Evolutionary conservation across 306 rosid species (phyloP).

Genomic region (Lithocarpus polystachyus): DNA sequence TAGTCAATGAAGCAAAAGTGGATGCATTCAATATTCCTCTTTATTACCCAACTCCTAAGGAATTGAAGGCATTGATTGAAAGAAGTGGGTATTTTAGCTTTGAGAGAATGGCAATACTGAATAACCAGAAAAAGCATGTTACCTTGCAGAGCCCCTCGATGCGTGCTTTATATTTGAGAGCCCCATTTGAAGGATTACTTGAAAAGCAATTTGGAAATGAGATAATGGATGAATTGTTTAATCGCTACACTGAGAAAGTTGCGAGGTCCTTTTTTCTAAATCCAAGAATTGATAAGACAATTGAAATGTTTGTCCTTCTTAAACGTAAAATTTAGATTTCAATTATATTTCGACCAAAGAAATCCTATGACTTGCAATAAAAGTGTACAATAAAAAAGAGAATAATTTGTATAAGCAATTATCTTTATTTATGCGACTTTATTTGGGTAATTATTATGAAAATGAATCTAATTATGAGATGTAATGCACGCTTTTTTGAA

Average conservation of each 20-base stretch:
- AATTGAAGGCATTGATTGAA: conserved; percentile 16
- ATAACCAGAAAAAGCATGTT: background rate
- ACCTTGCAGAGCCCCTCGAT: background rate
- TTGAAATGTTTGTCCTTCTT: conserved; percentile 14
- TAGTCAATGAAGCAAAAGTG: conserved; percentile 30
- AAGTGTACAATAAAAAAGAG: too few species aligned
- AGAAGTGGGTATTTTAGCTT: conserved; percentile 24
- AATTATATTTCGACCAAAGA: background rate
- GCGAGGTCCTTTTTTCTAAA: conserved; percentile 6
- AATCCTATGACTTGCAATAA: too few species aligned
- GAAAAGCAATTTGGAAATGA: conserved; percentile 27
- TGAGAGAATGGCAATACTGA: conserved; percentile 5
- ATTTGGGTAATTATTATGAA: too few species aligned
- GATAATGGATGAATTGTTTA: conserved; percentile 24
- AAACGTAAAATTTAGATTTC: conserved; percentile 9
- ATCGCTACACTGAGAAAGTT: conserved; percentile 18
- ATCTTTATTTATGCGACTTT: too few species aligned
- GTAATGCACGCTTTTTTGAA: too few species aligned
- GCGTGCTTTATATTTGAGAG: conserved; percentile 10
- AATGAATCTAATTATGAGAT: too few species aligned
- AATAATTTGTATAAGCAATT: too few species aligned
- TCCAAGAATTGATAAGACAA: background rate
- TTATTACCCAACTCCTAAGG: conserved; percentile 6
- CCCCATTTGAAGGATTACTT: conserved; percentile 14
- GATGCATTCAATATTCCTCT: conserved; percentile 29